Evolutionary conservation across 352 stramenopile genomes (phyloP).

Genomic region (Phytophthora podocarpi): DNA sequence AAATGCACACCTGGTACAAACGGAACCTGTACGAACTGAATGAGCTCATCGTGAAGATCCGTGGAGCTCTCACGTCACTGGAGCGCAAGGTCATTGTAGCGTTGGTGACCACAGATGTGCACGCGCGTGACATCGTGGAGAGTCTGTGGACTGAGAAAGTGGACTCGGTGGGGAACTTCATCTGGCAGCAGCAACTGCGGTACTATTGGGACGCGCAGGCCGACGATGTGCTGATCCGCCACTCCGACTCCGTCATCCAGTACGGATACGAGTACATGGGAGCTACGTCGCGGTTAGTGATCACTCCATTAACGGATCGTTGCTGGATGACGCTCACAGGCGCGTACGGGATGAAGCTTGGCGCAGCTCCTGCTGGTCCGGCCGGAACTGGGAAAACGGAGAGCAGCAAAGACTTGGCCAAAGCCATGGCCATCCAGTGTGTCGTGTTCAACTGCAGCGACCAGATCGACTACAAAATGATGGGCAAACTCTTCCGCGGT

Average conservation of each 20-base stretch:
- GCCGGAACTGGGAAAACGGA: conserved; percentile 97
- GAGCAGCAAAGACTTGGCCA: conserved; percentile 95
- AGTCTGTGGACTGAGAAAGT: conserved; percentile 72
- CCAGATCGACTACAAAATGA: conserved; percentile 97
- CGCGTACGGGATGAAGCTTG: conserved; percentile 93
- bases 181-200: conserved; percentile 94
- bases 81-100: conserved; percentile 94
- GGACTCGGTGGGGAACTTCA: conserved; percentile 87
- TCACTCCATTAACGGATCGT: conserved; percentile 91
- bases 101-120: conserved; percentile 93
- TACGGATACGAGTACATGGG: conserved; percentile 97
- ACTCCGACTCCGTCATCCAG: conserved; percentile 87
- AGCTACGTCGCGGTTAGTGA: conserved; percentile 86
- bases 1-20: conserved; percentile 75
- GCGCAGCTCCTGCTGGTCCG: conserved; percentile 91
- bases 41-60: conserved; percentile 93
- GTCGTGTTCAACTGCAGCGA: conserved; percentile 97
- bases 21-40: conserved; percentile 87
- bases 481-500: conserved; percentile 96
- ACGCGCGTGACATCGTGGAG: conserved; percentile 91
- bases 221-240: conserved; percentile 90
- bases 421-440: conserved; percentile 94
- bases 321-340: conserved; percentile 97
- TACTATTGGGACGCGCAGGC: conserved; percentile 93
- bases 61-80: conserved; percentile 85